phyloP scores from a whole-genome alignment of 768 basidiomycete species.

The Mycena capillaripes region DNA sequence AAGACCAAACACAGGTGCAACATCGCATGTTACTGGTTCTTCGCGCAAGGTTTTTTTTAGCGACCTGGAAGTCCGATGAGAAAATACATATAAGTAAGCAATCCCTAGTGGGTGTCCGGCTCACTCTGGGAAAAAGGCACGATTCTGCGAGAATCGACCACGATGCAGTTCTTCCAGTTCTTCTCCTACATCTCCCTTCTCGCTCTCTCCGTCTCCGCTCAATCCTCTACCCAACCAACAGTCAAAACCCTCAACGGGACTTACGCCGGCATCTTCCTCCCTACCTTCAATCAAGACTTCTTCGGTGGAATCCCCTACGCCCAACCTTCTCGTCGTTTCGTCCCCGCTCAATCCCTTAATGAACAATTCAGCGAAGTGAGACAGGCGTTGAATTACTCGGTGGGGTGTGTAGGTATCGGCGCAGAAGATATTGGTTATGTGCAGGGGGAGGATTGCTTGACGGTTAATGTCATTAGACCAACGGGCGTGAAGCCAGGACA shows the following conservation, averaged over 20 bases:
- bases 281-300: constrained; percentile 30
- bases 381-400: constrained; percentile 28
- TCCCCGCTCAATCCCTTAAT: constrained; percentile 26
- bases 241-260: constrained; percentile 26
- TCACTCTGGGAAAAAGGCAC: constrained; percentile 21
- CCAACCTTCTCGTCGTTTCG: constrained; percentile 30
- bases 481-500: constrained; percentile 28
- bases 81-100: constrained; percentile 25
- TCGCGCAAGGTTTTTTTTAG: constrained; percentile 12
- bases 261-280: constrained; percentile 28
- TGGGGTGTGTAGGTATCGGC: constrained; percentile 30
- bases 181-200: constrained; percentile 27
- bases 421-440: constrained; percentile 26
- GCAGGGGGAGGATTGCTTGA: constrained; percentile 30
- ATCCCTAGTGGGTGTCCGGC: constrained; percentile 19
- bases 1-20: constrained; percentile 25
- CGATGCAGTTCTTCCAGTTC: constrained; percentile 20
- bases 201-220: constrained; percentile 23
- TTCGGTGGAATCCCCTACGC: constrained; percentile 29
- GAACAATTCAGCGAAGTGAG: constrained; percentile 27
- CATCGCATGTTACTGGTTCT: constrained; percentile 23
- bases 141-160: constrained; percentile 29
- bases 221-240: constrained; percentile 20
- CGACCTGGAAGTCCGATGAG: constrained; percentile 25
- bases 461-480: constrained; percentile 28